Percentiles rank a stretch among this genome's conserved stretches.
phyloP scores from a whole-genome alignment of 148 eudicot genomes.

The Euryodendron excelsum region DNA sequence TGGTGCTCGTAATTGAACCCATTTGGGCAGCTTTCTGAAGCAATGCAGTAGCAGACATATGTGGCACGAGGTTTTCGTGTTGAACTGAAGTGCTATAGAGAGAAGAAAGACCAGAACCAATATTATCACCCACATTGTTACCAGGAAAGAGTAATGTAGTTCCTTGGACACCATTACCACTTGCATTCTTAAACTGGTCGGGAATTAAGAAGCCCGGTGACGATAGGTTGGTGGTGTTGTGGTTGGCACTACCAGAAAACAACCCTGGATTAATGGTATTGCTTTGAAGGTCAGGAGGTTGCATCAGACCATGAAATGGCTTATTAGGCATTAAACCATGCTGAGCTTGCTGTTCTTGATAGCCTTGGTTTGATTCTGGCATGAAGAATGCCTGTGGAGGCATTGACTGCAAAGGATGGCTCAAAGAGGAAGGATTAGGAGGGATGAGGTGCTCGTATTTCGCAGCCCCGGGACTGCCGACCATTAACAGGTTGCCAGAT shows the following conservation, averaged over 20 bases:
- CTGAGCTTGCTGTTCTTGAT: conserved; percentile 6
- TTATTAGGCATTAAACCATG: conserved; percentile 20
- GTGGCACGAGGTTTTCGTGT: conserved; percentile 17
- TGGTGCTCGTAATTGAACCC: conserved; percentile 54
- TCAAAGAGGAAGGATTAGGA: neutral
- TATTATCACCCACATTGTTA: neutral
- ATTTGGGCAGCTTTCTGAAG: conserved; percentile 71
- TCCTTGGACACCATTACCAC: too few relatives aligned
- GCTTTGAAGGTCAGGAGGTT: conserved; percentile 30
- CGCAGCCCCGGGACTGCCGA: conserved; percentile 3
- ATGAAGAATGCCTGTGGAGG: conserved; percentile 19
- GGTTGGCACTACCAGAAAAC: too few relatives aligned
- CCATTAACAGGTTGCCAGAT: conserved; percentile 14
- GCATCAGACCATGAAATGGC: conserved; percentile 28
- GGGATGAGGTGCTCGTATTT: conserved; percentile 13
- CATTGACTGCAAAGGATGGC: conserved; percentile 11
- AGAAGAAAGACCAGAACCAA: conserved; percentile 8
- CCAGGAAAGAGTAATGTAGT: neutral
- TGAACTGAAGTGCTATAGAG: conserved; percentile 9
- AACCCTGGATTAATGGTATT: too few relatives aligned
- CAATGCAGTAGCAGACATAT: conserved; percentile 71
- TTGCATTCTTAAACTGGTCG: neutral
- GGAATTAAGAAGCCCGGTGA: too few relatives aligned
- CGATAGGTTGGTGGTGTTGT: too few relatives aligned
- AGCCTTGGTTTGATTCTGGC: conserved; percentile 16